These are phyloP conservation scores for Amanita muscaria DNA, from an alignment of 768 basidiomycete genomes.

Conservation along the genomic window DNA sequence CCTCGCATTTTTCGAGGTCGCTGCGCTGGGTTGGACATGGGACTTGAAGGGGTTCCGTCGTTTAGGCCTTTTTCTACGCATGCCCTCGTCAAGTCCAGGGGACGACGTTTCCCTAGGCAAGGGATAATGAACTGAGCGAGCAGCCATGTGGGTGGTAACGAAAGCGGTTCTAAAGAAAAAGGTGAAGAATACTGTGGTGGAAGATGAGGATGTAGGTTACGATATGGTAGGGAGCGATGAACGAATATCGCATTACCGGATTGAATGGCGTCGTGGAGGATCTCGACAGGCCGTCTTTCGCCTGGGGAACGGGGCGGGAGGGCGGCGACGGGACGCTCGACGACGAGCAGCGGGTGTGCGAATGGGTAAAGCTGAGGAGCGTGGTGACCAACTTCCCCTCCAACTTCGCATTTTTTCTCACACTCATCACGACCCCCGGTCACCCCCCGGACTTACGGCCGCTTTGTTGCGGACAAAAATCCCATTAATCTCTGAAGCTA, in stretches of 20 bases:
- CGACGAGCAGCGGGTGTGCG: slow-evolving; percentile 1
- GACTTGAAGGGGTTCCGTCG: slow-evolving; percentile 21
- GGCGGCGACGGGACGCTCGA: neutral
- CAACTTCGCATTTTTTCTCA: slow-evolving; percentile 5
- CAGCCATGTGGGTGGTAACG: slow-evolving; percentile 24
- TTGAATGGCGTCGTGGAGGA: neutral
- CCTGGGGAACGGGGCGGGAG: neutral
- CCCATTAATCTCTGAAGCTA: too few relatives aligned
- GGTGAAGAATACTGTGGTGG: neutral
- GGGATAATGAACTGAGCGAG: slow-evolving; percentile 24
- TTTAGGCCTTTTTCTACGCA: slow-evolving; percentile 20
- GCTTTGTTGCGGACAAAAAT: too few relatives aligned
- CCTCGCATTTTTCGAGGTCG: slow-evolving; percentile 23
- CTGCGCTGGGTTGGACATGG: slow-evolving; percentile 10
- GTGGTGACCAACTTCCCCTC: slow-evolving; percentile 9
- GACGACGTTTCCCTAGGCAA: slow-evolving; percentile 38
- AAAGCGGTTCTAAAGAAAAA: neutral
- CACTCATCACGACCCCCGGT: neutral
- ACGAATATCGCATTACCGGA: slow-evolving; percentile 6
- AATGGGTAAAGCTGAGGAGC: slow-evolving; percentile 6
- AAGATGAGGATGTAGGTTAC: slow-evolving; percentile 2
- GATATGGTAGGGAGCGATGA: slow-evolving; percentile 4
- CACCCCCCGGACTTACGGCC: slow-evolving; percentile 3
- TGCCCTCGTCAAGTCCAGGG: slow-evolving; percentile 10
- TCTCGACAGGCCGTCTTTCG: neutral